Base-by-base conservation (phyloP, 176 grass and related monocot species). In the Luzula sylvatica region DNA sequence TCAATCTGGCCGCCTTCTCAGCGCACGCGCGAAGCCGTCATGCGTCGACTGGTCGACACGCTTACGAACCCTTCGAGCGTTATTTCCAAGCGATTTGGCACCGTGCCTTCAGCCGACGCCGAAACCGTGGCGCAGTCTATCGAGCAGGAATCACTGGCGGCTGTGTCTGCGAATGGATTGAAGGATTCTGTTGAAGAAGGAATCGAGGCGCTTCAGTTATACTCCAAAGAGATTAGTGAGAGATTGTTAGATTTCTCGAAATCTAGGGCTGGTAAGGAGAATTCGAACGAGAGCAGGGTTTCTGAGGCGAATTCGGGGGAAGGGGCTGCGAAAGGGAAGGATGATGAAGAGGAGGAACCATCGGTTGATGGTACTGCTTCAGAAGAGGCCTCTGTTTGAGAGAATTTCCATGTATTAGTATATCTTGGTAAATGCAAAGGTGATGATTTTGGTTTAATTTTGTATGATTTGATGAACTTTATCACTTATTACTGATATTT, bases 1-100 rank as follows among this genome's bases (percentile, higher is more conserved):
- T 87, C 72, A 56, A 85, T 96, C 80, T 96, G 90, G 84, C 84
- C 84, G 14, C 90, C 83, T 23, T 67, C 81, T 24, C 90, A 96
- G 80, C 81, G 84, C 73, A 96, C 90, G 30, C 90, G 80, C 26
- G 84, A 95, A 50, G 90, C 84, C 42, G 90, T 95, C 7, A 70
- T 88, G 50, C 76, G 71, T 28, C 90, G 84, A 52, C 80, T 95
- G 24, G 77, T 88, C 60, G 76, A 88, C 66, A 89, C 69, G 29
- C 74, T 89, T 8, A 67, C 64, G 8, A 44, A 76, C 3, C 78
- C 58, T 17, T 47, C 80, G 49, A 89, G 82, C 73, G 58, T 82
- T 3, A 70, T 96, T 18, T 72, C 74, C 67, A 64, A 88, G 71
- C 90, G 84, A 73, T 89, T 76, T 74, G 77, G 84, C 15, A 46